Evolutionary conservation across 2,329 filamentous ascomycete species (phyloP).

Genomic region (Stromatinia cepivora): DNA sequence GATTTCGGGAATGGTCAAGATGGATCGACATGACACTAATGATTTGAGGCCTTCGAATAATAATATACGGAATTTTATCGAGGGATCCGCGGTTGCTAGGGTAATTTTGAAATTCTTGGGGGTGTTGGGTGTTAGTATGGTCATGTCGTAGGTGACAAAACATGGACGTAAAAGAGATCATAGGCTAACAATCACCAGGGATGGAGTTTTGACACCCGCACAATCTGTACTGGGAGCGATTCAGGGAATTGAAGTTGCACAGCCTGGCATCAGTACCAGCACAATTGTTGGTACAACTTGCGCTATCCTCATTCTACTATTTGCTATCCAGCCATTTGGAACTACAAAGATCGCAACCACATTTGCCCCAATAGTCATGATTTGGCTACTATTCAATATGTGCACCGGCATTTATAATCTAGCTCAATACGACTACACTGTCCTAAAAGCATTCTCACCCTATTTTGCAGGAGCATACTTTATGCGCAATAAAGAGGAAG

Average conservation of each 20-base stretch:
- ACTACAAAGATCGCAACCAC: slow-evolving; percentile 58
- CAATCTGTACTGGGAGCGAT: slow-evolving; percentile 70
- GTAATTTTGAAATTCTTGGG: slow-evolving; percentile 60
- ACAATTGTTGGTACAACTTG: slow-evolving; percentile 65
- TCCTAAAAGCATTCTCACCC: slow-evolving; percentile 57
- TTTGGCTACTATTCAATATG: slow-evolving; percentile 67
- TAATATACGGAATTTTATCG: slow-evolving; percentile 56
- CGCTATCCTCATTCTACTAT: slow-evolving; percentile 63
- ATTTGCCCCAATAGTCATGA: slow-evolving; percentile 66
- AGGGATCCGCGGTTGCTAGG: slow-evolving; percentile 54
- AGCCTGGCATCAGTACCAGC: slow-evolving; percentile 54
- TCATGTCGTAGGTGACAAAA: slow-evolving; percentile 49
- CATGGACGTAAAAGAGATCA: background rate
- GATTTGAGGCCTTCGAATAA: slow-evolving; percentile 56
- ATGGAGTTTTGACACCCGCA: slow-evolving; percentile 67
- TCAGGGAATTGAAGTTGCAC: slow-evolving; percentile 61
- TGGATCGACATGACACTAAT: slow-evolving; percentile 58
- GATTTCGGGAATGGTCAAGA: slow-evolving; percentile 54
- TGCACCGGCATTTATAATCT: slow-evolving; percentile 65
- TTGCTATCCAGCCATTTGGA: slow-evolving; percentile 64
- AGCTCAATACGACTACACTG: slow-evolving; percentile 51
- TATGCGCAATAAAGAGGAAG: slow-evolving; percentile 56
- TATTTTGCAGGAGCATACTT: slow-evolving; percentile 63
- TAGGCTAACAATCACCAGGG: slow-evolving; percentile 35
- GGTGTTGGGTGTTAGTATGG: slow-evolving; percentile 66